These are phyloP conservation scores for Gliomastix tumulicola DNA, from an alignment of 2,329 filamentous ascomycete species.

Conservation along the genomic window DNA sequence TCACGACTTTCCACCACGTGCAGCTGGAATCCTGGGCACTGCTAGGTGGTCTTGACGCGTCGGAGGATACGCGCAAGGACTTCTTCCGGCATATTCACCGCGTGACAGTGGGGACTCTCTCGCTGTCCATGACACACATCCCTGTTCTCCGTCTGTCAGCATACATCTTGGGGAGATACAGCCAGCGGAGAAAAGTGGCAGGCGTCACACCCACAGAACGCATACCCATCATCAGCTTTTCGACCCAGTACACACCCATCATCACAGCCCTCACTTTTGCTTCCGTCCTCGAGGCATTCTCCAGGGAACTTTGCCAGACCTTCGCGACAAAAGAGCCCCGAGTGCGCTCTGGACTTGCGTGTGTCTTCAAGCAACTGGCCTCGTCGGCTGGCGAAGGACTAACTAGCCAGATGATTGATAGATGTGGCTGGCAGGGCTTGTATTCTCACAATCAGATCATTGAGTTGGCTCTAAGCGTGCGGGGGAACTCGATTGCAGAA, in stretches of 20 bases:
- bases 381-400: conserved; percentile 4
- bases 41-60: conserved; percentile 12
- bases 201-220: background rate
- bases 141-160: background rate
- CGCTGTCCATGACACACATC: conserved; percentile 12
- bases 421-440: conserved; percentile 19
- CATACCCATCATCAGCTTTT: conserved; percentile 13
- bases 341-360: conserved; percentile 6
- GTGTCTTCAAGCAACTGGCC: conserved; percentile 6
- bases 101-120: conserved; percentile 15
- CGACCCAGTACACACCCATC: conserved; percentile 16
- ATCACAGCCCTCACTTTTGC: background rate
- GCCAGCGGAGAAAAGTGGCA: background rate
- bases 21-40: conserved; percentile 14
- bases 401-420: conserved; percentile 14
- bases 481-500: conserved; percentile 16
- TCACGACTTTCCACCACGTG: conserved; percentile 24
- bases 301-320: conserved; percentile 10
- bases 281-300: conserved; percentile 9
- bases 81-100: conserved; percentile 18
- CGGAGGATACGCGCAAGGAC: conserved; percentile 10
- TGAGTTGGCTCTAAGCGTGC: conserved; percentile 9
- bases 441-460: conserved; percentile 14
- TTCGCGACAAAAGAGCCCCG: conserved; percentile 6
- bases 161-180: background rate